Conservation (phyloP, 495 filamentous ascomycete genomes). For the Penicillium odoratum region DNA sequence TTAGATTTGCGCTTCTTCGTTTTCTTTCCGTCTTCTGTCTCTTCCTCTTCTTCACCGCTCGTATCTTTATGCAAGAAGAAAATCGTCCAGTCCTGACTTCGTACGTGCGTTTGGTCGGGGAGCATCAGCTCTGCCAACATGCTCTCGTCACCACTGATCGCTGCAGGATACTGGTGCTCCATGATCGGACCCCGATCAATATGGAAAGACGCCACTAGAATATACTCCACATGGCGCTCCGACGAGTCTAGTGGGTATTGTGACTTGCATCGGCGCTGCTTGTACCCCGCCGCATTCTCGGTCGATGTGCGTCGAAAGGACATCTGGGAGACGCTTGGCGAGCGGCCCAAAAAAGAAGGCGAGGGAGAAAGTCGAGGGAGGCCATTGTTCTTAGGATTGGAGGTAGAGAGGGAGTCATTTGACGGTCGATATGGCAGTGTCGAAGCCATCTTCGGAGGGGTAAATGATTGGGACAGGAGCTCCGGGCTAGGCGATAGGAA, state of each 20-base stretch:
- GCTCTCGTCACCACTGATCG: slow-evolving; percentile 95
- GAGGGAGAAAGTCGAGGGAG: slow-evolving; percentile 57
- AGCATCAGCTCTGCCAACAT: slow-evolving; percentile 99
- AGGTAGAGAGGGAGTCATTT: slow-evolving; percentile 34
- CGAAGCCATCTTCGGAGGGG: slow-evolving; percentile 38
- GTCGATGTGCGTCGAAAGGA: slow-evolving; percentile 47
- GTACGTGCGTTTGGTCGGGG: slow-evolving; percentile 92
- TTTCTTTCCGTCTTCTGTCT: slow-evolving; percentile 53
- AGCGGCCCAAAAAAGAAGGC: slow-evolving; percentile 54
- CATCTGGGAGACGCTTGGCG: slow-evolving; percentile 47
- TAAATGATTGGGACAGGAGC: slow-evolving; percentile 17
- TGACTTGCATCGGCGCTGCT: slow-evolving; percentile 62
- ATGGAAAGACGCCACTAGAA: slow-evolving; percentile 97
- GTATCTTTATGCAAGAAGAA: slow-evolving; percentile 98
- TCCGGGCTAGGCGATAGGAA: slow-evolving; percentile 11
- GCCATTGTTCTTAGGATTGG: slow-evolving; percentile 50
- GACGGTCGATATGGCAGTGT: slow-evolving; percentile 48
- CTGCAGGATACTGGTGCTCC: slow-evolving; percentile 94
- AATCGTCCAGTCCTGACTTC: slow-evolving; percentile 98
- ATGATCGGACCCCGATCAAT: slow-evolving; percentile 95
- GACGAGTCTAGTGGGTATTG: slow-evolving; percentile 78
- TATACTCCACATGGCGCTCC: slow-evolving; percentile 98
- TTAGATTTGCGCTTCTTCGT: slow-evolving; percentile 48
- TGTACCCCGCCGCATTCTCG: slow-evolving; percentile 41
- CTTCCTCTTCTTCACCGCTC: slow-evolving; percentile 74